phyloP scores from a whole-genome alignment of 2,329 filamentous ascomycete species.

The Penicillium olsonii region DNA sequence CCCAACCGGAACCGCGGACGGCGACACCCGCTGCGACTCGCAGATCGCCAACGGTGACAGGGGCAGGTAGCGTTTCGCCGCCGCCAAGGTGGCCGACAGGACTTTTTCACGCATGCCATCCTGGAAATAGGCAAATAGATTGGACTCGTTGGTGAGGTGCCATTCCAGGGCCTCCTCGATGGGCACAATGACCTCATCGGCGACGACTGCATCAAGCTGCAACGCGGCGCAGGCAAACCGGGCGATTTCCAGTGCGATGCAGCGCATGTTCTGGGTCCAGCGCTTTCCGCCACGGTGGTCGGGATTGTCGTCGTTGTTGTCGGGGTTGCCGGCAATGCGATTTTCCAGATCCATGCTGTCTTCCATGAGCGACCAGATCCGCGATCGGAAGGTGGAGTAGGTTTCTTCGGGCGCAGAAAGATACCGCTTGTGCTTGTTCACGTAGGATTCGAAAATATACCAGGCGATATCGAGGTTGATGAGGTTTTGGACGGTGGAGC shows the following conservation, averaged over 20 bases:
- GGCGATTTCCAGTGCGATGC: slow-evolving; percentile 46
- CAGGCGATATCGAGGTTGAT: slow-evolving; percentile 58
- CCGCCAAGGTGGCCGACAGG: slow-evolving; percentile 31
- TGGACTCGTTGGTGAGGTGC: slow-evolving; percentile 36
- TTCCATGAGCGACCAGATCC: slow-evolving; percentile 43
- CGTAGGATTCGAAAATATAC: slow-evolving; percentile 49
- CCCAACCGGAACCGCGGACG: slow-evolving; percentile 9
- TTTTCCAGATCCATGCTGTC: slow-evolving; percentile 29
- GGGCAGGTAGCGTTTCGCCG: slow-evolving; percentile 40
- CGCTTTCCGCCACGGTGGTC: slow-evolving; percentile 24
- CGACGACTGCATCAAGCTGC: slow-evolving; percentile 28
- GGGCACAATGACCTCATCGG: slow-evolving; percentile 34
- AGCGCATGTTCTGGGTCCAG: slow-evolving; percentile 39
- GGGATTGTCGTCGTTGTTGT: slow-evolving; percentile 19
- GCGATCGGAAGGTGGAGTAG: slow-evolving; percentile 40
- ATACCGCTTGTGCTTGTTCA: slow-evolving; percentile 34
- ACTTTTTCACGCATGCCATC: slow-evolving; percentile 35
- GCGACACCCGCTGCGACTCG: slow-evolving; percentile 40
- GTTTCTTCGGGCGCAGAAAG: slow-evolving; percentile 32
- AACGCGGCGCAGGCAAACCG: slow-evolving; percentile 39
- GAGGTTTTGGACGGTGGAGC: slow-evolving; percentile 55
- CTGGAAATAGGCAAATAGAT: slow-evolving; percentile 37
- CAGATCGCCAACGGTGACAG: slow-evolving; percentile 48
- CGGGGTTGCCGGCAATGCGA: slow-evolving; percentile 8
- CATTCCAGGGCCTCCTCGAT: slow-evolving; percentile 39